Percentiles rank a stretch among this genome's conserved stretches.
Conservation (phyloP, 2,329 filamentous ascomycete species). For the Scortechinia acanthostroma region DNA sequence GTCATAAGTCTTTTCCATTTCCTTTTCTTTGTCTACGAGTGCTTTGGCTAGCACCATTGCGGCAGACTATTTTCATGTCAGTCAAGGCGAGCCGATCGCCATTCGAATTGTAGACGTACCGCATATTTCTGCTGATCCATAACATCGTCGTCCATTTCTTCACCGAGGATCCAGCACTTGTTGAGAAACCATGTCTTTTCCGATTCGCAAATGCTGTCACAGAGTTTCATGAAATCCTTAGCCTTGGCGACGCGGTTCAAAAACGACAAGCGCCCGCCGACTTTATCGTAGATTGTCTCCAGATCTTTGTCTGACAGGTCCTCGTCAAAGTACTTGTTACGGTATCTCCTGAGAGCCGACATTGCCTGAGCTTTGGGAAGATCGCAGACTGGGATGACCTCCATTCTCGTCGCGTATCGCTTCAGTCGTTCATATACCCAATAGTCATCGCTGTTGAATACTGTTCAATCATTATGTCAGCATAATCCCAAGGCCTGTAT, state of each 20-base stretch:
- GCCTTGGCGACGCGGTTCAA: conserved; percentile 43
- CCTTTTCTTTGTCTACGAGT: conserved; percentile 37
- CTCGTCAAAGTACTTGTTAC: conserved; percentile 35
- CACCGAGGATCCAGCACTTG: conserved; percentile 68
- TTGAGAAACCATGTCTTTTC: conserved; percentile 75
- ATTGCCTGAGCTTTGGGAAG: conserved; percentile 37
- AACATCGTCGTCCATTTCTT: conserved; percentile 65
- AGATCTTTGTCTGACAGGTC: conserved; percentile 25
- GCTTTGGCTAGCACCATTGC: conserved; percentile 52
- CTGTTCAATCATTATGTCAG: conserved; percentile 5
- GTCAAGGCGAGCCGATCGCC: background rate
- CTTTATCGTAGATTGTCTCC: conserved; percentile 41
- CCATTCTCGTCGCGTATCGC: conserved; percentile 44
- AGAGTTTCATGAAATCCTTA: conserved; percentile 38
- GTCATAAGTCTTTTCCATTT: conserved; percentile 9
- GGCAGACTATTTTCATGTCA: conserved; percentile 30
- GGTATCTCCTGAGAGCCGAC: conserved; percentile 36
- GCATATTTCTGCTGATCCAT: conserved; percentile 98
- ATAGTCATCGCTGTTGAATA: conserved; percentile 51
- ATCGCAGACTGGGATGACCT: conserved; percentile 42
- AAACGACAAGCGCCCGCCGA: conserved; percentile 44
- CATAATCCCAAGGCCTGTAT: background rate
- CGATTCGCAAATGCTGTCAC: conserved; percentile 50
- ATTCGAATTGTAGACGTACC: conserved; percentile 29
- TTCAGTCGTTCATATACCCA: conserved; percentile 49